Conservation (phyloP, 2,329 filamentous ascomycete species). For the Botryotinia calthae region DNA sequence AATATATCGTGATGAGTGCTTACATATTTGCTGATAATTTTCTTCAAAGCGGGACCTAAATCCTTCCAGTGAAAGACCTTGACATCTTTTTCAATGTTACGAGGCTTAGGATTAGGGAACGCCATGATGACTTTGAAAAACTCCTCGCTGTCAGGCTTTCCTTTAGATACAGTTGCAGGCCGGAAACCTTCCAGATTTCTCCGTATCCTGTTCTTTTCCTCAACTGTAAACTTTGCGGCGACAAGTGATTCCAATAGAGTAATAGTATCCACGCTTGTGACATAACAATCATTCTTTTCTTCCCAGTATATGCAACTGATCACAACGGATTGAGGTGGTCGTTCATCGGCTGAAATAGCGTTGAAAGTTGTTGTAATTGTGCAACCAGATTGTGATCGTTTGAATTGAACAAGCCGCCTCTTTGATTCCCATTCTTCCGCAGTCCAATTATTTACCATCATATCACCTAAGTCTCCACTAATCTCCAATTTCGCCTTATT, state of each 20-base stretch:
- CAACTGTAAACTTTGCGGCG: constrained; percentile 81
- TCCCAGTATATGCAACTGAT: constrained; percentile 98
- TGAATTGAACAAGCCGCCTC: constrained; percentile 85
- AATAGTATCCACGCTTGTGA: constrained; percentile 96
- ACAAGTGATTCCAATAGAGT: constrained; percentile 90
- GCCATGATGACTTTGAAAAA: constrained; percentile 99
- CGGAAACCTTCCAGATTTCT: constrained; percentile 94
- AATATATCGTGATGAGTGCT: constrained; percentile 21
- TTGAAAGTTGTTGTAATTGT: constrained; percentile 79
- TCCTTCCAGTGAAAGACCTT: constrained; percentile 99
- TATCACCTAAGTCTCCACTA: constrained; percentile 72
- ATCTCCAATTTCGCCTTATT: constrained; percentile 82
- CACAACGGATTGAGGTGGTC: constrained; percentile 80
- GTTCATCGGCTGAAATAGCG: constrained; percentile 73
- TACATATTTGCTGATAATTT: constrained; percentile 94
- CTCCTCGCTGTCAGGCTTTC: constrained; percentile 86
- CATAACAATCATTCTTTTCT: constrained; percentile 84
- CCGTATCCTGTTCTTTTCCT: constrained; percentile 97
- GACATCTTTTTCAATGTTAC: constrained; percentile 98
- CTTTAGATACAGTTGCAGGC: constrained; percentile 89
- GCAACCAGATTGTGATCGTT: constrained; percentile 75
- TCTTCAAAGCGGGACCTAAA: constrained; percentile 81
- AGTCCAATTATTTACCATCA: constrained; percentile 81
- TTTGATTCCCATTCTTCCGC: constrained; percentile 75
- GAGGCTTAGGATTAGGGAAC: constrained; percentile 89